Evolutionary conservation across 805 yeast genomes (phyloP).

Genomic region (Yarrowia sp.): DNA sequence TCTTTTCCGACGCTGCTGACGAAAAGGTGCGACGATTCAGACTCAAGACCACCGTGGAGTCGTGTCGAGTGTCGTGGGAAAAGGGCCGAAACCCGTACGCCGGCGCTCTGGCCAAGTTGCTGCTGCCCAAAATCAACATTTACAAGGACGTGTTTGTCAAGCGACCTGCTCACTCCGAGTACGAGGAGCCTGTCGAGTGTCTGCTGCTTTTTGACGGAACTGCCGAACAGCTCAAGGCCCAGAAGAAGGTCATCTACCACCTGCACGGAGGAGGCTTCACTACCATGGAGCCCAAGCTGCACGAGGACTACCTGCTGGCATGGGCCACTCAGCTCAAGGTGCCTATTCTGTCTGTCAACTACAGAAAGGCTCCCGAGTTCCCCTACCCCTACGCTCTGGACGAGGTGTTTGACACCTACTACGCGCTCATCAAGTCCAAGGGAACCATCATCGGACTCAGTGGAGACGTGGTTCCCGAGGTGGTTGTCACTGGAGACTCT

Average conservation of each 20-base stretch:
- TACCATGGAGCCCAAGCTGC: constrained; percentile 33
- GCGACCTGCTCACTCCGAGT: constrained; percentile 31
- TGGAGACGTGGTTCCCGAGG: constrained; percentile 30
- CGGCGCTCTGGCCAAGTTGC: constrained; percentile 26
- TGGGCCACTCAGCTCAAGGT: constrained; percentile 28
- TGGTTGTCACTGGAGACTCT: constrained; percentile 48
- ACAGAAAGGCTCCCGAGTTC: constrained; percentile 49
- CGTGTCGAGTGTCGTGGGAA: constrained; percentile 35
- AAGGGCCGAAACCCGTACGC: constrained; percentile 33
- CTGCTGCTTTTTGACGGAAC: constrained; percentile 35
- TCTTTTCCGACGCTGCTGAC: constrained; percentile 36
- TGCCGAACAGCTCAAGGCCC: constrained; percentile 28
- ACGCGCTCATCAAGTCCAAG: constrained; percentile 27
- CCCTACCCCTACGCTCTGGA: constrained; percentile 49
- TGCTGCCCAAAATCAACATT: constrained; percentile 29
- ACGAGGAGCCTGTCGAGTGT: constrained; percentile 29
- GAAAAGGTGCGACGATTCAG: constrained; percentile 34
- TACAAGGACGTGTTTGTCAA: constrained; percentile 28
- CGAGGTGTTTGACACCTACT: constrained; percentile 36
- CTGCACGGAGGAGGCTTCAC: constrained; percentile 38
- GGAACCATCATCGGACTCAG: constrained; percentile 27
- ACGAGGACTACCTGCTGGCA: constrained; percentile 31
- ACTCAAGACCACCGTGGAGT: constrained; percentile 33
- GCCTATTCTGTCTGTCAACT: constrained; percentile 44
- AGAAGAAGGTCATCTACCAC: constrained; percentile 29